Base-by-base conservation (phyloP, 2,329 filamentous ascomycete genomes). In the Trichoderma atrobrunneum region DNA sequence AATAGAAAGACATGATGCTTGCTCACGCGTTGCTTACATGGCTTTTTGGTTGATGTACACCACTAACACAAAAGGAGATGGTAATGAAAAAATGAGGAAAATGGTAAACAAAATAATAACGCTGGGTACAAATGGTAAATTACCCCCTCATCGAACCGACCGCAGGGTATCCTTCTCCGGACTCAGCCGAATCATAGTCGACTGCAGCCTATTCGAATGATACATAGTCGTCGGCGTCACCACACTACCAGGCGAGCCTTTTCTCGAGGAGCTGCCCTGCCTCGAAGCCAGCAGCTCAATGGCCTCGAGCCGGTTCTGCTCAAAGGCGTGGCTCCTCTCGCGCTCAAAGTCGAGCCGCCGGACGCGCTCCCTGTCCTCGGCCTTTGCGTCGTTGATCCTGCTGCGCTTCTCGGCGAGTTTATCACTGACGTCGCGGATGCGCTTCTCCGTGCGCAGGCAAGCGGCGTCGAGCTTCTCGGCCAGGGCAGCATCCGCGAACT, bases 281-380 rank as follows among this genome's bases (percentile, higher is more conserved):
- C 72, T 77, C n/a, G 78, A 75, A 4, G 78, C 77, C 30, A 88
- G 73, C 54, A 81, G 81, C 24, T 80, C 80, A 24, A 84, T 78
- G 3, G 87, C 86, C 73, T 87, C 84, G 54, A 80, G 80, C 56
- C 87, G 82, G 74, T 78, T 84, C 68, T 76, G 73, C 77, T 89
- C 87, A 75, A 90, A 90, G 1, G 78, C 72, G 7, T 81, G 81
- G 69, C 86, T 88, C 63, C 85, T 83, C 72, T 85, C 82, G 34
- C 86, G 80, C 78, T 90, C 88, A 34, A 78, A 76, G 16, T 83
- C 82, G 48, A 87, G 78, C 5, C 80, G 77, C n/a, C 72, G 76
- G 74, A 79, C 76, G 26, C 88, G 84, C 71, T 82, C 79, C 7
- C 81, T 77, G 21, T 83, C 78, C 54, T 90, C 87, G 11, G 79